Percentiles rank a stretch among this genome's conserved stretches.
Conservation (phyloP, 73 alveolate genomes). For the Paramecium caudatum region DNA sequence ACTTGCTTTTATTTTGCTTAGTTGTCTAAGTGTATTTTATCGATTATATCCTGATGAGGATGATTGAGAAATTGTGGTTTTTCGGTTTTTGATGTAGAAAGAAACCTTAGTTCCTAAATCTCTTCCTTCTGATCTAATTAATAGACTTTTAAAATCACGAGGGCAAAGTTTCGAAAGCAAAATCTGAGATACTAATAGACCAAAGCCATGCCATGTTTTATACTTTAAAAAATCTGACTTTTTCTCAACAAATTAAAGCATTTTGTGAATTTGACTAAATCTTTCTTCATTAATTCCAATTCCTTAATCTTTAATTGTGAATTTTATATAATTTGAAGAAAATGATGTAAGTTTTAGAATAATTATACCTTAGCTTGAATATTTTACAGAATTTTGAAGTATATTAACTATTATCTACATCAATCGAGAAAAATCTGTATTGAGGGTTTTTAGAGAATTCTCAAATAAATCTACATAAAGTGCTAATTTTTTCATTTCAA, state of each 20-base stretch:
- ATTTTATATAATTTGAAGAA: background rate
- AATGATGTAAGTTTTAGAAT: background rate
- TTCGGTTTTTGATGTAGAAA: slow-evolving; percentile 4
- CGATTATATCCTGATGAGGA: background rate
- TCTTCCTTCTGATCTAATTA: background rate
- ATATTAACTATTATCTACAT: background rate
- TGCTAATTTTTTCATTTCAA: slow-evolving; percentile 10
- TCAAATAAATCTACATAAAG: slow-evolving; percentile 3
- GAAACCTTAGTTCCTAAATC: slow-evolving; percentile 30
- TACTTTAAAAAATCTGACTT: background rate
- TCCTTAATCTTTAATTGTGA: slow-evolving; percentile 30
- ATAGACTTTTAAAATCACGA: background rate
- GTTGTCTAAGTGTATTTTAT: background rate
- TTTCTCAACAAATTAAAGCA: background rate
- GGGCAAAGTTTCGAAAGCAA: slow-evolving; percentile 45
- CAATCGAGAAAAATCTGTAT: slow-evolving; percentile 27
- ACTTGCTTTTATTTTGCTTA: background rate
- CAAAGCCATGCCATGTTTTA: slow-evolving; percentile 49
- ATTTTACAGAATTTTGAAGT: slow-evolving; percentile 27
- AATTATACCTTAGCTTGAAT: background rate
- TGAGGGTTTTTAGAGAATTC: background rate
- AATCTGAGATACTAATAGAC: background rate
- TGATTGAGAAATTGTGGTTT: background rate
- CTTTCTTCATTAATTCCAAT: slow-evolving; percentile 35
- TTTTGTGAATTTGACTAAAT: background rate